Evolutionary conservation across 352 stramenopile genomes (phyloP), one percentile per base, ranked within the genome.

Genomic region (Bremia lactucae): DNA sequence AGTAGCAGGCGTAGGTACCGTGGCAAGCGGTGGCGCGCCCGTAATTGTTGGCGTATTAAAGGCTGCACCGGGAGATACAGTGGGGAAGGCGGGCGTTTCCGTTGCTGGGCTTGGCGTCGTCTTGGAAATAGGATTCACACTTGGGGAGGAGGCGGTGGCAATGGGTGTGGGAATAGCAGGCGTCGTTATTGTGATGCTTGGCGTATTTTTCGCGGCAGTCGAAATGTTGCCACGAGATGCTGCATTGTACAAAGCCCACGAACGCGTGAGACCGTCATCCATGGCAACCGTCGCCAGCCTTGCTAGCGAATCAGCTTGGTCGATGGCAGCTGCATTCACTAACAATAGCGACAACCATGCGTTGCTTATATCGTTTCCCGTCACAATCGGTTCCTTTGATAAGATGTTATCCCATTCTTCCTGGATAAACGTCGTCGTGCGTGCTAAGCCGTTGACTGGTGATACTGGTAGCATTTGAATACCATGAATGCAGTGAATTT

Each of bases 391-490:
- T 29, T 84, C 66, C 36, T 86, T 85, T 6, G 73, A 72, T 23
- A 89, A 46, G 8, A 87, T 64, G n/a, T 85, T 65, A 36, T 82
- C 67, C 77, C 77, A 89, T 39, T 89, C 77, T 29, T 89, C 49
- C 52, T 80, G 56, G 15, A 86, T 49, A 33, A 89, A 89, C 34
- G 41, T 66, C 6, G 37, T 9, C 5, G 73, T 82, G 20, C 77
- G 77, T 22, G 76, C 72, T 19, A 83, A 52, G 21, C 77, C 73
- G 36, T 77, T 86, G 47, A 87, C 80, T 9, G 77, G 77, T 5
- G 69, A 83, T 28, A 86, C 68, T 0, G 68, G 74, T 43, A 87
- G 75, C 75, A 87, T 87, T 47, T 87, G 75, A 38, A 87, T 87
- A 33, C 75, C 75, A 42, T 87, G 75, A 50, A 87, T 87, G 40